Percentiles rank a stretch among this genome's conserved stretches.
These are phyloP conservation scores for Diaporthe ilicicola DNA, from an alignment of 2,329 filamentous ascomycete genomes.

Conservation along the genomic window DNA sequence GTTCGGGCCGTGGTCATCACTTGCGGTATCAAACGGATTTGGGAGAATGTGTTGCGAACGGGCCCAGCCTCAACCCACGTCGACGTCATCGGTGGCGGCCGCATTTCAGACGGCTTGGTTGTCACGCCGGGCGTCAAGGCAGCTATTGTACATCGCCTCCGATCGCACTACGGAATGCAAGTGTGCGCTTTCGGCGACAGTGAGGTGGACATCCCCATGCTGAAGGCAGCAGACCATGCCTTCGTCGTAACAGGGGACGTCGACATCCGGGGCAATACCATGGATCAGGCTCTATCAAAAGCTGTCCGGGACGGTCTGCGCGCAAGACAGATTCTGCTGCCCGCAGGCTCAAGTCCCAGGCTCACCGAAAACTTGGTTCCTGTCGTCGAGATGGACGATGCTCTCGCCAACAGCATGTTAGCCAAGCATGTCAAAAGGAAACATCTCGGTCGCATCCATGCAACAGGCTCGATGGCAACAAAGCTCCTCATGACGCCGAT, in stretches of 20 bases:
- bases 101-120: constrained; percentile 55
- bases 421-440: not conserved
- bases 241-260: constrained; percentile 64
- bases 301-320: constrained; percentile 53
- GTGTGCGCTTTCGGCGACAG: constrained; percentile 23
- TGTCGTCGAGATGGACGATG: constrained; percentile 43
- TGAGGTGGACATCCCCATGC: constrained; percentile 23
- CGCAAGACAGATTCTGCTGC: constrained; percentile 57
- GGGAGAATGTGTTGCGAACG: constrained; percentile 61
- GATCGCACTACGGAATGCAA: not conserved
- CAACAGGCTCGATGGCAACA: constrained; percentile 45
- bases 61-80: constrained; percentile 51
- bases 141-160: constrained; percentile 24
- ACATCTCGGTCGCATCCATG: not conserved
- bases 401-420: constrained; percentile 36
- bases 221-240: constrained; percentile 55
- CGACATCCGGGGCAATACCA: constrained; percentile 55
- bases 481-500: constrained; percentile 63
- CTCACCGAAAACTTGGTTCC: constrained; percentile 55
- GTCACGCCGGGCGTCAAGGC: constrained; percentile 62
- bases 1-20: constrained; percentile 61
- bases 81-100: constrained; percentile 61
- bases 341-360: constrained; percentile 47
- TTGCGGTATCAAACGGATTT: constrained; percentile 61
- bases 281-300: constrained; percentile 55